These are phyloP conservation scores for Debaryomyces udenii DNA, from an alignment of 1,139 yeast genomes.

Conservation along the genomic window DNA sequence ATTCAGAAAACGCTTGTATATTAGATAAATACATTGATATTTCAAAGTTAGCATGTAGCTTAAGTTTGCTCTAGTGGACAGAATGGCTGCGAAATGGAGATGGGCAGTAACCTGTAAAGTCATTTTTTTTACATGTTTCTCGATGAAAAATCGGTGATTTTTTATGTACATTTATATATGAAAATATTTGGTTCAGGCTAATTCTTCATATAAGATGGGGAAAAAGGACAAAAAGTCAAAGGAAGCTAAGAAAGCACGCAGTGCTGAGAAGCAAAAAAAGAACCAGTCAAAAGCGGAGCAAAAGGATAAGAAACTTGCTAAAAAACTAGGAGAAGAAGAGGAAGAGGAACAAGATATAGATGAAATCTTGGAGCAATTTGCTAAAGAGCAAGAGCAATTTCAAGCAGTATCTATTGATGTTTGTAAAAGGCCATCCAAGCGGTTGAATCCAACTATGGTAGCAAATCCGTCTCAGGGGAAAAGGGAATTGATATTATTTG, in stretches of 20 bases:
- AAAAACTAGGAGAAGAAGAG: conserved; percentile 71
- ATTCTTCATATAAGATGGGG: conserved; percentile 52
- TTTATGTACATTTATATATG: background rate
- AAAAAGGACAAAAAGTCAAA: conserved; percentile 84
- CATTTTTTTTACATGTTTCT: background rate
- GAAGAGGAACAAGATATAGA: conserved; percentile 92
- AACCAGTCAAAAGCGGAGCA: conserved; percentile 70
- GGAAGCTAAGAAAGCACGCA: conserved; percentile 88
- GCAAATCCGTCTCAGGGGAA: conserved; percentile 78
- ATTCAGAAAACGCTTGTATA: conserved; percentile 5
- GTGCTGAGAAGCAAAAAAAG: conserved; percentile 83
- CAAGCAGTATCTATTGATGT: conserved; percentile 68
- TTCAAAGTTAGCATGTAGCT: background rate
- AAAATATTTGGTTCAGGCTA: too few species aligned
- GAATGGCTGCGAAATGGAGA: background rate
- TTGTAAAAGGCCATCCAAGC: conserved; percentile 60
- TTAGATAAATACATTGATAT: conserved; percentile 7
- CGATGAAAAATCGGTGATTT: conserved; percentile 4
- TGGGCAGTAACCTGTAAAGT: conserved; percentile 2
- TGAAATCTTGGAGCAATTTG: conserved; percentile 75
- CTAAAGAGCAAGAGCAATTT: conserved; percentile 76
- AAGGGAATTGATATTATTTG: conserved; percentile 79
- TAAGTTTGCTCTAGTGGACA: too few species aligned
- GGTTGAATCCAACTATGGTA: conserved; percentile 76
- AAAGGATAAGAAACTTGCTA: conserved; percentile 74